Evolutionary conservation across 225 moss, liverwort and hornwort species (phyloP).

Genomic region (Ulota crispa): DNA sequence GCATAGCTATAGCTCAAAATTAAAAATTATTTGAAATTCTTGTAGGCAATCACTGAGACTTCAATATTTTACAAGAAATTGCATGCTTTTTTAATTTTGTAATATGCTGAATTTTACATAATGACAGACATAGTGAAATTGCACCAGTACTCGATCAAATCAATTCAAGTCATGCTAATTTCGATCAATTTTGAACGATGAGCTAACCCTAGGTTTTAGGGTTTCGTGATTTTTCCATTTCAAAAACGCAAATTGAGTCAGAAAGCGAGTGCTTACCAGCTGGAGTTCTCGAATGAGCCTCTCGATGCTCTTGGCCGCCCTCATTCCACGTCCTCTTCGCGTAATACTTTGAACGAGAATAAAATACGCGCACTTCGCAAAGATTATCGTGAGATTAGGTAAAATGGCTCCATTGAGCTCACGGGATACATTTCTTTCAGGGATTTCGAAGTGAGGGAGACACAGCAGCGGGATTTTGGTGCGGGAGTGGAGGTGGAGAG

Average conservation of each 20-base stretch:
- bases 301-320: slow-evolving; percentile 48
- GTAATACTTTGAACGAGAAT: too few species aligned
- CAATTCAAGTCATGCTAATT: background rate
- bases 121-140: too few species aligned
- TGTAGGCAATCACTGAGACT: too few species aligned
- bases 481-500: background rate
- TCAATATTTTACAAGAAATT: too few species aligned
- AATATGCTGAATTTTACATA: too few species aligned
- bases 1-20: too few species aligned
- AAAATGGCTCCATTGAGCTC: background rate
- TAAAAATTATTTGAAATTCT: too few species aligned
- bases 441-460: background rate
- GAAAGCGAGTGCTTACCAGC: slow-evolving; percentile 17
- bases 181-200: background rate
- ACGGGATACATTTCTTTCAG: fast-evolving
- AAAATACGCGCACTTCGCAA: background rate
- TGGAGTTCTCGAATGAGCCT: slow-evolving; percentile 55
- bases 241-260: fast-evolving
- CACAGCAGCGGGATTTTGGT: background rate
- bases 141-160: background rate
- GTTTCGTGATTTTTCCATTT: fast-evolving
- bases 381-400: fast-evolving
- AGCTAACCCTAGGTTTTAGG: background rate
- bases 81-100: too few species aligned
- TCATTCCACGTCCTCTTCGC: background rate